Evolutionary conservation across 2,329 filamentous ascomycete species (phyloP).

Genomic region (Leptosphaerulina australis): DNA sequence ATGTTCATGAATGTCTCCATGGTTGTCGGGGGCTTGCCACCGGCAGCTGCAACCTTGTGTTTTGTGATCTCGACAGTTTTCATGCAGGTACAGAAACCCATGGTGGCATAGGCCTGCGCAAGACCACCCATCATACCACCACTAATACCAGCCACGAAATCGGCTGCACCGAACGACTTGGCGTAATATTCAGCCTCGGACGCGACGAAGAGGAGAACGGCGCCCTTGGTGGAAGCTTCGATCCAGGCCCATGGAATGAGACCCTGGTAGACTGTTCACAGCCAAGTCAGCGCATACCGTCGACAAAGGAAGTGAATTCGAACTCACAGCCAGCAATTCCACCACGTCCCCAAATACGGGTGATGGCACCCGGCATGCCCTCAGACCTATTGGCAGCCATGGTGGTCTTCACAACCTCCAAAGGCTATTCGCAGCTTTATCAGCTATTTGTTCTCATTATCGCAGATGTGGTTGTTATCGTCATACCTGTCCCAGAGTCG

Average conservation of each 20-base stretch:
- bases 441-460: conserved; percentile 34
- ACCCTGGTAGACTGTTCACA: conserved; percentile 86
- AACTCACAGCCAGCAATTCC: conserved; percentile 90
- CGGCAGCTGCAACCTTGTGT: conserved; percentile 85
- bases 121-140: conserved; percentile 95
- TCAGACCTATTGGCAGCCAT: conserved; percentile 97
- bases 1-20: conserved; percentile 97
- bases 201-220: conserved; percentile 97
- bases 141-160: conserved; percentile 86
- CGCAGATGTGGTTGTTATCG: background rate
- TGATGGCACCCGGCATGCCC: conserved; percentile 79
- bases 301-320: conserved; percentile 90
- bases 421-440: conserved; percentile 71
- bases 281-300: conserved; percentile 23
- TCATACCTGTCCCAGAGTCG: conserved; percentile 68
- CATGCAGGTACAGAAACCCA: conserved; percentile 99
- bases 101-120: conserved; percentile 97
- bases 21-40: conserved; percentile 85
- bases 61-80: conserved; percentile 99
- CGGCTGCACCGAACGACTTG: conserved; percentile 77
- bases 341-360: conserved; percentile 90
- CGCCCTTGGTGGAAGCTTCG: conserved; percentile 98
- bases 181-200: conserved; percentile 97
- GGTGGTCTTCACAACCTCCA: conserved; percentile 99
- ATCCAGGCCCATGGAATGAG: conserved; percentile 97